Conservation (phyloP, 2,329 filamentous ascomycete species). For the Diaporthe nobilis region DNA sequence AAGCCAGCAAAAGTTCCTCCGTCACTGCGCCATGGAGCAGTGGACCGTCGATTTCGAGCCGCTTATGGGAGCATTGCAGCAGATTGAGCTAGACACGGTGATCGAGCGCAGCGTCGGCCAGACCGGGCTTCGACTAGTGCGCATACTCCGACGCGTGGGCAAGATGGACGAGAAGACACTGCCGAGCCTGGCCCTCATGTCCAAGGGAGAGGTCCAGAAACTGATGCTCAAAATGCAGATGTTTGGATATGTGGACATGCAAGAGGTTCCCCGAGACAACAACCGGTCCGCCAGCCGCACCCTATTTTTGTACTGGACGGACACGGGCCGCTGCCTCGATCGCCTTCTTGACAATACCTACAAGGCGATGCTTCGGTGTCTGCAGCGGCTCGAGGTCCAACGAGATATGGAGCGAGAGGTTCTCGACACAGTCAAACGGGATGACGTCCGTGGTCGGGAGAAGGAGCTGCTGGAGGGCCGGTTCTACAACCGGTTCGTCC, state of each 20-base stretch:
- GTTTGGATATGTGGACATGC: conserved; percentile 88
- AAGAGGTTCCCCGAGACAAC: conserved; percentile 93
- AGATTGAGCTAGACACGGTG: conserved; percentile 84
- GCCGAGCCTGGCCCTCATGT: conserved; percentile 84
- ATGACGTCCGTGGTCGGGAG: conserved; percentile 87
- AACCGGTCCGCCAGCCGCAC: conserved; percentile 86
- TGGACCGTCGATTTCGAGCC: conserved; percentile 90
- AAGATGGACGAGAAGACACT: conserved; percentile 96
- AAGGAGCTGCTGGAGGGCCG: conserved; percentile 82
- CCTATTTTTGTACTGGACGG: conserved; percentile 93
- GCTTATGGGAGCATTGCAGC: conserved; percentile 78
- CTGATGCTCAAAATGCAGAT: conserved; percentile 90
- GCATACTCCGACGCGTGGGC: conserved; percentile 87
- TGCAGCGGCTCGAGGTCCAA: conserved; percentile 86
- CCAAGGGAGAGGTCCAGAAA: conserved; percentile 86
- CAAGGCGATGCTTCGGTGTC: conserved; percentile 87
- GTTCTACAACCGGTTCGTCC: conserved; percentile 75
- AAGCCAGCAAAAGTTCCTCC: conserved; percentile 77
- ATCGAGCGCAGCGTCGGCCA: conserved; percentile 84
- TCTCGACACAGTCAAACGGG: conserved; percentile 85
- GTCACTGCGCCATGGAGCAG: conserved; percentile 77
- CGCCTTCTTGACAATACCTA: conserved; percentile 86
- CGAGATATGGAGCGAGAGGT: conserved; percentile 79
- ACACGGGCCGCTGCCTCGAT: conserved; percentile 78
- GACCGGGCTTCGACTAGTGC: conserved; percentile 84